These are phyloP conservation scores for Saccharomyces uvarum DNA, from an alignment of 1,139 yeast species.

Conservation along the genomic window DNA sequence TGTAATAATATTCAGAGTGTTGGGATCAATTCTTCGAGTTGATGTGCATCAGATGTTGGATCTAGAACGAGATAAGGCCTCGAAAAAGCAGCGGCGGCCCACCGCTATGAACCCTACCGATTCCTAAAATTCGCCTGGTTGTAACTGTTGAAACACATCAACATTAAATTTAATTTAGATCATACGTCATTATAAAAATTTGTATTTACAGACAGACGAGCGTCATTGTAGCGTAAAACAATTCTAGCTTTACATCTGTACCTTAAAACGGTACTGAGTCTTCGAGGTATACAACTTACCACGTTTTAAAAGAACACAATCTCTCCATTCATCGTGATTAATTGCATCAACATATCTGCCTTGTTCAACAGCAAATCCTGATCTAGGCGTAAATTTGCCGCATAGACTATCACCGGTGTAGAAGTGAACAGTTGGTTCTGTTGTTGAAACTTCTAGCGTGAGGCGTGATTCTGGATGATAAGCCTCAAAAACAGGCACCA, in stretches of 20 bases:
- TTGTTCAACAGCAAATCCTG: conserved; percentile 57
- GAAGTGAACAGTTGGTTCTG: conserved; percentile 60
- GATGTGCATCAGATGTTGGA: no score
- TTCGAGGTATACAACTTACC: conserved; percentile 49
- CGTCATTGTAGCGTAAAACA: neutral
- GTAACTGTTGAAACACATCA: no score
- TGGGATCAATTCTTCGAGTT: no score
- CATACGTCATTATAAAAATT: neutral
- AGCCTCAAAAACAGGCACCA: conserved; percentile 39
- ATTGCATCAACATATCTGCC: conserved; percentile 51
- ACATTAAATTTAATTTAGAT: neutral
- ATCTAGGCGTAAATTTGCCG: conserved; percentile 35
- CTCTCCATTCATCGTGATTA: conserved; percentile 40
- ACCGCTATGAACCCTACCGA: no score
- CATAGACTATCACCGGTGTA: conserved; percentile 51
- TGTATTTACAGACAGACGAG: neutral
- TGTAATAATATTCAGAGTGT: no score
- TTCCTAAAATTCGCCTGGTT: no score
- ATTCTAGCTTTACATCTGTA: neutral
- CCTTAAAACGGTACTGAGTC: conserved; percentile 31
- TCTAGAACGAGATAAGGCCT: no score
- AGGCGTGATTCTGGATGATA: conserved; percentile 39
- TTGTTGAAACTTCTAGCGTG: conserved; percentile 40
- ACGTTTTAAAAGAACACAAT: conserved; percentile 43
- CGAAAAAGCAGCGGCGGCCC: no score